Evolutionary conservation across 306 rosid genomes (phyloP).

Genomic region (Begonia loranthoides): DNA sequence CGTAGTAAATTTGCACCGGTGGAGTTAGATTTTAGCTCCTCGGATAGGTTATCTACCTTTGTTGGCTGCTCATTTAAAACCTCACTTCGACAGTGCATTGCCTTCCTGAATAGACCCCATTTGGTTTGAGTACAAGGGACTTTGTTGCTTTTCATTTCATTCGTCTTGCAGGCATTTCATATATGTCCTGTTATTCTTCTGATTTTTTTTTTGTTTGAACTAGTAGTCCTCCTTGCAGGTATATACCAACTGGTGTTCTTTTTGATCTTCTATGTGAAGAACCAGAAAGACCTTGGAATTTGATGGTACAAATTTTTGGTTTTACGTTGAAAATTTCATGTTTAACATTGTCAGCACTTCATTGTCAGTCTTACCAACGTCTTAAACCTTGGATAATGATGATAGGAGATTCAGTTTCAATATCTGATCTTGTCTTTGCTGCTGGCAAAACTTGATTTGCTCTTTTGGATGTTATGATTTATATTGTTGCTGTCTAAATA

Average conservation of each 20-base stretch:
- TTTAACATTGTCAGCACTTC: no score
- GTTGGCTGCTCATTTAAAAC: slow-evolving; percentile 61
- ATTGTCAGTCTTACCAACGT: no score
- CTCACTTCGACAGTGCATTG: slow-evolving; percentile 60
- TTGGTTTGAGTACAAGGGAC: slow-evolving; percentile 86
- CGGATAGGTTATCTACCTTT: slow-evolving; percentile 79
- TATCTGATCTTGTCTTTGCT: no score
- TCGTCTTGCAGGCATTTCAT: neutral
- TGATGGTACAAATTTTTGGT: slow-evolving; percentile 31
- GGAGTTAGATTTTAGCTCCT: slow-evolving; percentile 69
- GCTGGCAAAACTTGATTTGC: no score
- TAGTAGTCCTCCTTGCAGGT: slow-evolving; percentile 26
- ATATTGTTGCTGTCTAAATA: no score
- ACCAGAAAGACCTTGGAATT: slow-evolving; percentile 92
- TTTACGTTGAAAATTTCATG: no score
- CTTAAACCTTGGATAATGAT: no score
- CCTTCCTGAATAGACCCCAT: slow-evolving; percentile 78
- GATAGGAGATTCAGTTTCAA: no score
- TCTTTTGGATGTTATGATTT: no score
- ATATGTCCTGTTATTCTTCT: no score
- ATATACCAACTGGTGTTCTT: slow-evolving; percentile 84
- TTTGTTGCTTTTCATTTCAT: neutral
- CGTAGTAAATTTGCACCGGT: neutral
- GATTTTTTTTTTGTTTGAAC: neutral
- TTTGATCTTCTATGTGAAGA: slow-evolving; percentile 81